These are phyloP conservation scores for Amanita rubescens DNA, from an alignment of 768 basidiomycete species.

Conservation along the genomic window DNA sequence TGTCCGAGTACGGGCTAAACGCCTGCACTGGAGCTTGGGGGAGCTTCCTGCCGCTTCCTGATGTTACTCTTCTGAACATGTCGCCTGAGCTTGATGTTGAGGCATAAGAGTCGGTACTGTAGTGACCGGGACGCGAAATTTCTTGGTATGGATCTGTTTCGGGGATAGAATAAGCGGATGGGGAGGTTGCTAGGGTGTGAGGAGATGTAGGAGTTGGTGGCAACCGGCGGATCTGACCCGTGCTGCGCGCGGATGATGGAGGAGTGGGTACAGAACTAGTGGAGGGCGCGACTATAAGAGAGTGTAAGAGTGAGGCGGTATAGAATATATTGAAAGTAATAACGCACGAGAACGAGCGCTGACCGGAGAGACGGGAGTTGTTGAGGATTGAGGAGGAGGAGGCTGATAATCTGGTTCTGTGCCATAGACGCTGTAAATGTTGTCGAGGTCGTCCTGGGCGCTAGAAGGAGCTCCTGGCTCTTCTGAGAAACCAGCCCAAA, in stretches of 20 bases:
- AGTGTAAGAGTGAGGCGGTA: not conserved
- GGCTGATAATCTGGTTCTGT: conserved; percentile 16
- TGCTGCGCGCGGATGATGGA: conserved; percentile 7
- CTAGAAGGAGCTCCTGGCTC: conserved; percentile 13
- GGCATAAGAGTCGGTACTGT: conserved; percentile 19
- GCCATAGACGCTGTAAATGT: conserved; percentile 31
- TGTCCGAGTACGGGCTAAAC: conserved; percentile 15
- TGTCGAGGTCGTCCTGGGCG: conserved; percentile 20
- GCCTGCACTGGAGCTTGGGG: conserved; percentile 16
- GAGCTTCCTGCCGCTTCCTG: conserved; percentile 10
- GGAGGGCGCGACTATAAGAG: not conserved
- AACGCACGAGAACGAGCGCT: conserved; percentile 16
- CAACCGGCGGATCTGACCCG: conserved; percentile 19
- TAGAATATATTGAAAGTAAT: not conserved
- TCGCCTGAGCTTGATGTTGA: conserved; percentile 17
- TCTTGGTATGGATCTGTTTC: conserved; percentile 35
- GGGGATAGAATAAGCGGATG: conserved; percentile 28
- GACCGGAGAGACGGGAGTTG: conserved; percentile 9
- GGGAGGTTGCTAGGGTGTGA: conserved; percentile 17
- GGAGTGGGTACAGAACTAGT: conserved; percentile 15
- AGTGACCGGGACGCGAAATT: conserved; percentile 17
- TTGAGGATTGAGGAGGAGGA: conserved; percentile 7
- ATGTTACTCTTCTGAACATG: conserved; percentile 13
- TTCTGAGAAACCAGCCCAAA: conserved; percentile 60
- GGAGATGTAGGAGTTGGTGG: conserved; percentile 37